Evolutionary conservation across 1,139 yeast genomes (phyloP).

Genomic region (Zygoascus sp.): DNA sequence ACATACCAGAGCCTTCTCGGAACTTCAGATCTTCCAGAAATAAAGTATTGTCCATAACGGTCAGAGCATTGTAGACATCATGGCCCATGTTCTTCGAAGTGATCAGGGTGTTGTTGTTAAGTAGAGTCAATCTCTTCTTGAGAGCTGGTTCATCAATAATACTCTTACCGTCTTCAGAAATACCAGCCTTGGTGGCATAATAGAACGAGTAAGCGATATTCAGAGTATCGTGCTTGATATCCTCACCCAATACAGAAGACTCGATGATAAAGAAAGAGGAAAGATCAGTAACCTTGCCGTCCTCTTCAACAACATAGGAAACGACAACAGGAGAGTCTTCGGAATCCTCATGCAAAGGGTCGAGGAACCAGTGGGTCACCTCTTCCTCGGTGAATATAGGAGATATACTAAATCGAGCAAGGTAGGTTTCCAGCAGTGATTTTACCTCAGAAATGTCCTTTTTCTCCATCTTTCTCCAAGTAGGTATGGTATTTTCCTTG

Average conservation of each 20-base stretch:
- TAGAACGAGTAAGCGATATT: slow-evolving; percentile 88
- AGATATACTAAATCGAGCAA: slow-evolving; percentile 63
- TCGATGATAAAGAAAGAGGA: slow-evolving; percentile 87
- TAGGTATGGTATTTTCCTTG: slow-evolving; percentile 47
- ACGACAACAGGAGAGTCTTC: slow-evolving; percentile 53
- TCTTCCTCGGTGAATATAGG: slow-evolving; percentile 71
- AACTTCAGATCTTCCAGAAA: slow-evolving; percentile 81
- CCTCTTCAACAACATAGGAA: slow-evolving; percentile 62
- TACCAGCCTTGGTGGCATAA: slow-evolving; percentile 57
- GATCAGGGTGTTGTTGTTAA: slow-evolving; percentile 74
- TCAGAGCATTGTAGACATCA: slow-evolving; percentile 91
- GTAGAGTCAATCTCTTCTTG: slow-evolving; percentile 52
- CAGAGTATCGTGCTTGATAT: slow-evolving; percentile 58
- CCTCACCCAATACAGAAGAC: slow-evolving; percentile 66
- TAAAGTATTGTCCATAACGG: slow-evolving; percentile 82
- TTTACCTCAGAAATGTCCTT: slow-evolving; percentile 64
- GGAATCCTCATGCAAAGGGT: slow-evolving; percentile 23
- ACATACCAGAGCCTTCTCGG: slow-evolving; percentile 90
- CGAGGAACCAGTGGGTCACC: slow-evolving; percentile 79
- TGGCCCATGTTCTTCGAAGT: slow-evolving; percentile 61
- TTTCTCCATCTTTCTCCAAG: slow-evolving; percentile 59
- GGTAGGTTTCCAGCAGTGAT: slow-evolving; percentile 56
- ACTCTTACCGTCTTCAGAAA: slow-evolving; percentile 22
- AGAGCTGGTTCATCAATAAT: slow-evolving; percentile 35
- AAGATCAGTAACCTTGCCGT: slow-evolving; percentile 75